phyloP scores from a whole-genome alignment of 176 grass and related monocot species.

The Poa annua region DNA sequence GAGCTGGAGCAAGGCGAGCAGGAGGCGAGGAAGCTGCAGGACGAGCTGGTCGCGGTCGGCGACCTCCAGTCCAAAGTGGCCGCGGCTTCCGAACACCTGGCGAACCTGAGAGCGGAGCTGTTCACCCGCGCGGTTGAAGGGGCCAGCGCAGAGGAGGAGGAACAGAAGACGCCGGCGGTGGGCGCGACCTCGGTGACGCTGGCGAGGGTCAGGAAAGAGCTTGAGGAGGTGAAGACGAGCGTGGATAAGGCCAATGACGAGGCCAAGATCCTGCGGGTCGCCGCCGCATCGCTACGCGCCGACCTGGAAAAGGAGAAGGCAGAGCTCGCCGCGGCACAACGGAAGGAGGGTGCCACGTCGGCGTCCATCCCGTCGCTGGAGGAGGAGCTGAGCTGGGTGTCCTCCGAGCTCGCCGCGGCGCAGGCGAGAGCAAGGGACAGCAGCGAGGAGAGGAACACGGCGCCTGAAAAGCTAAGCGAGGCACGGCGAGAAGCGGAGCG shows the following conservation, averaged over 20 bases:
- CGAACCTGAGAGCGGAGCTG: constrained; percentile 60
- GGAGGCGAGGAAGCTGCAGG: constrained; percentile 46
- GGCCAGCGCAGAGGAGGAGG: constrained; percentile 33
- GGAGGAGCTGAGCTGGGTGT: constrained; percentile 52
- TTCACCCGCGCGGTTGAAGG: constrained; percentile 41
- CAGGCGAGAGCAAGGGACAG: constrained; percentile 39
- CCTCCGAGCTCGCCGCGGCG: constrained; percentile 40
- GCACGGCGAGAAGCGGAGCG: constrained; percentile 52
- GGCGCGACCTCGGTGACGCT: neutral
- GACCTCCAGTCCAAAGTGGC: constrained; percentile 59
- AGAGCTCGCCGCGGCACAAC: constrained; percentile 47
- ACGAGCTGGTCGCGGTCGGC: constrained; percentile 35
- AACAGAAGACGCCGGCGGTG: constrained; percentile 16
- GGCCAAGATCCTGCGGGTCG: constrained; percentile 47
- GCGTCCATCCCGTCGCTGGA: constrained; percentile 51
- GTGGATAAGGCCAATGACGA: constrained; percentile 59
- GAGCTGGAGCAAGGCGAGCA: constrained; percentile 57
- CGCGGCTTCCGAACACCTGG: constrained; percentile 48
- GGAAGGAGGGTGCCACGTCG: constrained; percentile 33
- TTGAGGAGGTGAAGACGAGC: constrained; percentile 54
- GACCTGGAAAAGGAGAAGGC: constrained; percentile 55
- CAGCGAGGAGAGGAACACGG: neutral
- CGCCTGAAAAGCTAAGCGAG: constrained; percentile 31
- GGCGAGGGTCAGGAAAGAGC: constrained; percentile 45
- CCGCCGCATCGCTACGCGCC: constrained; percentile 55